A percentile compares a stretch with the other conserved stretches of the same genome.
Conservation (phyloP, 2,329 filamentous ascomycete species). For the Dothistroma septosporum region DNA sequence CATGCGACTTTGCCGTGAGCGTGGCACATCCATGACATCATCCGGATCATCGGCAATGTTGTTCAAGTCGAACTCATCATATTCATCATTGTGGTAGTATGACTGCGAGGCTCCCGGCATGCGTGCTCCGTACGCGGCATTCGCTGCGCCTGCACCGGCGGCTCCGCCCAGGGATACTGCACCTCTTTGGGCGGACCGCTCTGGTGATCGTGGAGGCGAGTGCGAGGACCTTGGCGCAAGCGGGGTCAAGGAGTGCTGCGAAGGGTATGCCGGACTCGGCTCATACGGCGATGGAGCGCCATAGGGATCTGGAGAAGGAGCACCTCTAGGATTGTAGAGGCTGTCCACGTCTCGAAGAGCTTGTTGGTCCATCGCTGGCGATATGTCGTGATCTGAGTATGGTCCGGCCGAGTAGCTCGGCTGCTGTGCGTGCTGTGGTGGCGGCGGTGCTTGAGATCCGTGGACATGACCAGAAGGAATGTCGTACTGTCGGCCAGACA, state of each 20-base stretch:
- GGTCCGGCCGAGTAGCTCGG: slow-evolving; percentile 5
- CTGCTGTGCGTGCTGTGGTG: slow-evolving; percentile 7
- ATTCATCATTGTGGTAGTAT: slow-evolving; percentile 28
- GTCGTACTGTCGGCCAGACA: slow-evolving; percentile 24
- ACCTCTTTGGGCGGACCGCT: slow-evolving; percentile 11
- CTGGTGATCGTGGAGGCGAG: slow-evolving; percentile 18
- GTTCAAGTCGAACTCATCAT: slow-evolving; percentile 61
- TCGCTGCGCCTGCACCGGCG: slow-evolving; percentile 39
- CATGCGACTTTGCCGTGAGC: slow-evolving; percentile 10
- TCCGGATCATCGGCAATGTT: slow-evolving; percentile 84
- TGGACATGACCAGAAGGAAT: slow-evolving; percentile 21
- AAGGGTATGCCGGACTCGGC: slow-evolving; percentile 6
- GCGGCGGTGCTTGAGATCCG: slow-evolving; percentile 9
- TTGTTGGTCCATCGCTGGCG: slow-evolving; percentile 6
- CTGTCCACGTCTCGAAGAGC: slow-evolving; percentile 30
- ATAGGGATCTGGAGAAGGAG: slow-evolving; percentile 23
- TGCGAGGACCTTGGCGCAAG: slow-evolving; percentile 20
- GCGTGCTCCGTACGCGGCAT: slow-evolving; percentile 32
- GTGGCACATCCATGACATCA: slow-evolving; percentile 64
- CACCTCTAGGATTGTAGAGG: slow-evolving; percentile 22
- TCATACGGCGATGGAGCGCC: slow-evolving; percentile 5
- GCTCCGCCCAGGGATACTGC: slow-evolving; percentile 17
- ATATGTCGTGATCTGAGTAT: slow-evolving; percentile 3
- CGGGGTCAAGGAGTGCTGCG: slow-evolving; percentile 27
- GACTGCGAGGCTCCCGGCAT: slow-evolving; percentile 14